Base-by-base conservation (phyloP, 2,329 filamentous ascomycete species). In the Neodidymelliopsis sp. region DNA sequence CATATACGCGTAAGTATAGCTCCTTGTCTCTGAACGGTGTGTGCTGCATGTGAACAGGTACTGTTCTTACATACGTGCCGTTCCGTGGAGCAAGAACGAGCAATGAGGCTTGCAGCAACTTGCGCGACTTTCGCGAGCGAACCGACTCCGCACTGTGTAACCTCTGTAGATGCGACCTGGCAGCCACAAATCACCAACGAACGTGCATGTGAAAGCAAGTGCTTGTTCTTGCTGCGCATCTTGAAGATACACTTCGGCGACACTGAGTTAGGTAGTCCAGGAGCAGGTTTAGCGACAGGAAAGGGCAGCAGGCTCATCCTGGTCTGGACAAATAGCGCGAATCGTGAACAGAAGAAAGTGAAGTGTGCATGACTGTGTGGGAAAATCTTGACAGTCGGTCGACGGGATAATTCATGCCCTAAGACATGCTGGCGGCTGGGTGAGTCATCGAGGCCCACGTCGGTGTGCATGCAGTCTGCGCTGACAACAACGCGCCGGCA, bases 371-470 rank as follows among this genome's bases (percentile, higher is more conserved):
- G 47, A 44, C 47, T 45, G 47, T 30, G 22, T 23, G 29, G 47
- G 19, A 50, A 44, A 48, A 54, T 36, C 39, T 60, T 53, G 47
- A 46, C 35, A 22, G 40, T 15, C 31, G 34, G 35, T 50, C 16
- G 35, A 45, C 40, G 30, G 35, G 8, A 45, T 36, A 40, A 40
- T n/a, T 30, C 30, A 20, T 20, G 20, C 47, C 40, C 35, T 37
- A 45, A 45, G 35, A 40, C 35, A 16, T 30, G 40, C 36, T 45
- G 47, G 35, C 47, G 47, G 43, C 38, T 54, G 53, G 53, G 55
- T 72, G 69, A 72, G 58, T 72, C 69, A 71, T 57, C 54, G 45
- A 46, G 51, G 30, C 62, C 55, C 66, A 71, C 68, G 65, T 71
- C 53, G 65, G 49, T 31, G 38, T 62, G 63, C 65, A 69, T 68